Conservation (phyloP, 2,329 filamentous ascomycete species). For the Parascedosporium putredinis region DNA sequence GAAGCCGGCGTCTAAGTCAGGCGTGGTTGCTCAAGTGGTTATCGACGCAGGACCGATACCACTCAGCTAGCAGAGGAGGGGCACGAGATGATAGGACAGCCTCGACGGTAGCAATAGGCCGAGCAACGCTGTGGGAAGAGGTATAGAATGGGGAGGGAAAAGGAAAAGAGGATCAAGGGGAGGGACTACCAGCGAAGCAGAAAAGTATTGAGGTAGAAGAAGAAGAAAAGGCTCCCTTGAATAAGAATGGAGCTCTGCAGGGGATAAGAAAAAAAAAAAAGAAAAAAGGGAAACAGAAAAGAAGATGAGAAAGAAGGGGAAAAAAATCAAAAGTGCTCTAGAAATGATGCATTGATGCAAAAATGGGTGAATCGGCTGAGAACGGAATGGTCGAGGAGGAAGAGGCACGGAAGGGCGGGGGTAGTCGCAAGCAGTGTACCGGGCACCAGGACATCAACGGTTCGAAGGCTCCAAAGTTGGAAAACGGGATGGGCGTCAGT, state of each 20-base stretch:
- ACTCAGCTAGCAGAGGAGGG: too few relatives aligned
- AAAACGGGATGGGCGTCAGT: neutral
- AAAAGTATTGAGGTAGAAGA: too few relatives aligned
- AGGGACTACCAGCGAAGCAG: too few relatives aligned
- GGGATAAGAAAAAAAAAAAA: too few relatives aligned
- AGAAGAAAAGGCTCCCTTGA: too few relatives aligned
- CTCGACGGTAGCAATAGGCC: neutral
- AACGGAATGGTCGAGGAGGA: conserved; percentile 9
- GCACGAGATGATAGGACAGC: too few relatives aligned
- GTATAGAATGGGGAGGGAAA: neutral
- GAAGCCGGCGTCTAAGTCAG: neutral
- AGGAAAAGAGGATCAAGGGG: neutral
- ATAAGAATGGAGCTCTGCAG: too few relatives aligned
- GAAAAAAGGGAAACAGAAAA: neutral
- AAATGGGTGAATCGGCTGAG: conserved; percentile 4
- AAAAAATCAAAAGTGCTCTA: too few relatives aligned
- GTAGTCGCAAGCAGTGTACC: conserved; percentile 31
- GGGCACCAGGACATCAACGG: too few relatives aligned
- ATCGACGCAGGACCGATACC: too few relatives aligned
- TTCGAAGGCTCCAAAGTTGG: neutral
- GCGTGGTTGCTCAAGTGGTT: too few relatives aligned
- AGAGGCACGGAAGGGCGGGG: conserved; percentile 40
- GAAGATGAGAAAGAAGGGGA: neutral
- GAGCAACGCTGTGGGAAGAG: neutral
- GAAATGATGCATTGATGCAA: too few relatives aligned